Percentiles rank a stretch among this genome's conserved stretches.
Conservation (phyloP, 2,329 filamentous ascomycete genomes). For the Exserohilum turcica region DNA sequence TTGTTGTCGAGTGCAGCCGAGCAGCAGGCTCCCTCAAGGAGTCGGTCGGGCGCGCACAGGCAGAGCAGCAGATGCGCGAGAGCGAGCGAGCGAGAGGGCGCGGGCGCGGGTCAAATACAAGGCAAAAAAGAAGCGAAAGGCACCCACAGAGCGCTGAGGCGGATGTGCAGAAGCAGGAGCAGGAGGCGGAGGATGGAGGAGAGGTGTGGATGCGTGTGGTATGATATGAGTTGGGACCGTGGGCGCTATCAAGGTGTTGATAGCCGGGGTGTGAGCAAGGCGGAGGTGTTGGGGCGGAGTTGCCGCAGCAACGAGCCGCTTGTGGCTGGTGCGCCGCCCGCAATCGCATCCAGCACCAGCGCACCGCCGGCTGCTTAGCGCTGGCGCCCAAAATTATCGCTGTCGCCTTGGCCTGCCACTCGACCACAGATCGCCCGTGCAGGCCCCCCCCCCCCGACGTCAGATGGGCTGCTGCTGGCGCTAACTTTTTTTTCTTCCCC, state of each 20-base stretch:
- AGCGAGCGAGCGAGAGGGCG: background rate
- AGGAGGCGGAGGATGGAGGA: conserved; percentile 30
- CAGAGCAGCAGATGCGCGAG: conserved; percentile 5
- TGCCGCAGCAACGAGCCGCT: conserved; percentile 26
- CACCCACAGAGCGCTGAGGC: conserved; percentile 35
- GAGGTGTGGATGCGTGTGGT: conserved; percentile 27
- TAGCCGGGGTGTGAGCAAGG: conserved; percentile 27
- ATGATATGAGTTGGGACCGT: conserved; percentile 27
- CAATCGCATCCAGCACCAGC: background rate
- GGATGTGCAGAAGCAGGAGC: conserved; percentile 24
- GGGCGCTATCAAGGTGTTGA: conserved; percentile 31
- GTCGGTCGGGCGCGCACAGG: conserved; percentile 19
- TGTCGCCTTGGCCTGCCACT: no score
- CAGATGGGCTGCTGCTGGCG: conserved; percentile 1
- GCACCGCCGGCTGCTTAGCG: background rate
- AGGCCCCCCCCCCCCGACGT: conserved; percentile 12
- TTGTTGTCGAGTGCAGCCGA: conserved; percentile 14
- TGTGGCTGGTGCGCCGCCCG: conserved; percentile 8
- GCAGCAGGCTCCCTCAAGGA: conserved; percentile 44
- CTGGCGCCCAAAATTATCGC: conserved; percentile 6
- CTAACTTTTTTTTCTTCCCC: no score
- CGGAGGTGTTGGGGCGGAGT: conserved; percentile 16
- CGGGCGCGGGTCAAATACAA: conserved; percentile 23
- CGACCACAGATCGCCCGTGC: conserved; percentile 9
- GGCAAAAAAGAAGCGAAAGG: conserved; percentile 31